These are phyloP conservation scores for Phytopythium chamaehyphon DNA, from an alignment of 352 stramenopile genomes.

Conservation along the genomic window DNA sequence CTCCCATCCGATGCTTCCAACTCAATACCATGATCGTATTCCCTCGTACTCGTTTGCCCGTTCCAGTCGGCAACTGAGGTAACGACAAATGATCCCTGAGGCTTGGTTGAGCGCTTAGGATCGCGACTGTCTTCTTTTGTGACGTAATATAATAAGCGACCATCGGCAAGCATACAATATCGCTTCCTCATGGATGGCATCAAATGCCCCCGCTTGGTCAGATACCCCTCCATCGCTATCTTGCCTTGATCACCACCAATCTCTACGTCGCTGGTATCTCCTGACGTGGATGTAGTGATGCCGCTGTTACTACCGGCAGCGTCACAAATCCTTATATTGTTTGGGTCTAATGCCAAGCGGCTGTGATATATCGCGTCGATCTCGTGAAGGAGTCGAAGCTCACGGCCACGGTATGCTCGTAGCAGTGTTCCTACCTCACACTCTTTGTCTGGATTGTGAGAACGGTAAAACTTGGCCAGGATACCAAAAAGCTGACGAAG, in stretches of 20 bases:
- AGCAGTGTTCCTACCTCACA: constrained; percentile 66
- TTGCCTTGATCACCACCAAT: neutral
- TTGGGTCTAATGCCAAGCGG: constrained; percentile 25
- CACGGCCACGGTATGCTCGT: constrained; percentile 48
- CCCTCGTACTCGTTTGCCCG: constrained; percentile 50
- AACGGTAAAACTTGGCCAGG: constrained; percentile 84
- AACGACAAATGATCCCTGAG: constrained; percentile 34
- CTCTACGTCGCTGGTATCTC: neutral
- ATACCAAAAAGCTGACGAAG: constrained; percentile 28
- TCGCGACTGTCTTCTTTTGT: constrained; percentile 69
- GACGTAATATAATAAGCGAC: constrained; percentile 56
- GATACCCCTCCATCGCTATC: constrained; percentile 71
- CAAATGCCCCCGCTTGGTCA: constrained; percentile 67
- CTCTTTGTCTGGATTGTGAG: constrained; percentile 85
- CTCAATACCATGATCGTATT: constrained; percentile 59
- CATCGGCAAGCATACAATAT: constrained; percentile 59
- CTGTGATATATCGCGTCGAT: constrained; percentile 72
- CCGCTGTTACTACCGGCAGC: neutral
- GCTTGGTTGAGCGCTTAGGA: constrained; percentile 11
- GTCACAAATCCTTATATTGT: constrained; percentile 21
- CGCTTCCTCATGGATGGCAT: constrained; percentile 74
- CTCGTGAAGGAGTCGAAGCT: constrained; percentile 42
- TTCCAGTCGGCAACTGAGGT: constrained; percentile 65
- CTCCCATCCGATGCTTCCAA: constrained; percentile 60
- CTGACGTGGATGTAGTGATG: constrained; percentile 12